Evolutionary conservation across 1,284 basidiomycete species (phyloP).

Genomic region (Cronartium quercuum): DNA sequence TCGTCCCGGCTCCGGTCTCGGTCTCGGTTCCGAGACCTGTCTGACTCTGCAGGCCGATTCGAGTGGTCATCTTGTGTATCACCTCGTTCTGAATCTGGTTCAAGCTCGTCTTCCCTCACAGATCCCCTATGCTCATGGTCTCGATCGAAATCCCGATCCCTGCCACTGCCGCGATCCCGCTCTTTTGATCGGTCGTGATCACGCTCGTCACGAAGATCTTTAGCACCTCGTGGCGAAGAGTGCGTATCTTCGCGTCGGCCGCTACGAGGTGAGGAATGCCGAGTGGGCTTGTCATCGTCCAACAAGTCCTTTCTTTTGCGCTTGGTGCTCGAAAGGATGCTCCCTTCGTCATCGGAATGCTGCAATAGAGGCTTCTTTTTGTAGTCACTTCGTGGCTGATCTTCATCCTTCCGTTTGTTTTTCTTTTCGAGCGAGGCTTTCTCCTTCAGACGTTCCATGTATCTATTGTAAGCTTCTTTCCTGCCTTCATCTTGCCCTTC

Average conservation of each 20-base stretch:
- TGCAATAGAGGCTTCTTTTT: constrained; percentile 27
- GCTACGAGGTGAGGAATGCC: constrained; percentile 20
- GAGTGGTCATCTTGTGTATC: not conserved
- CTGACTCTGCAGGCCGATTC: constrained; percentile 58
- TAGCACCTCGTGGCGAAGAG: constrained; percentile 17
- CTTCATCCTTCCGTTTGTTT: constrained; percentile 30
- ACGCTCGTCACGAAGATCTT: constrained; percentile 13
- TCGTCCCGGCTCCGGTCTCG: constrained; percentile 48
- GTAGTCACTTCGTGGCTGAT: not conserved
- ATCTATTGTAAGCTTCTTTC: constrained; percentile 72
- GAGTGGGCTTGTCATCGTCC: constrained; percentile 37
- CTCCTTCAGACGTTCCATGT: constrained; percentile 73
- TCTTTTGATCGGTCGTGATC: not conserved
- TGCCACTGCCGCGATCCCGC: constrained; percentile 1
- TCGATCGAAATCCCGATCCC: constrained; percentile 8
- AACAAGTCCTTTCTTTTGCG: constrained; percentile 33
- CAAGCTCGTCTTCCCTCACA: constrained; percentile 64
- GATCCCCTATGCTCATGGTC: constrained; percentile 2
- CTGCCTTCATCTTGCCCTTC: constrained; percentile 70
- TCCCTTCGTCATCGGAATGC: constrained; percentile 22
- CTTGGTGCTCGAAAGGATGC: constrained; percentile 27
- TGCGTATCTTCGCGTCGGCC: constrained; percentile 3
- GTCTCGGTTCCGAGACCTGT: constrained; percentile 63
- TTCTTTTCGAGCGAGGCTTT: constrained; percentile 37
- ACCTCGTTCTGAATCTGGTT: constrained; percentile 51